A percentile compares a stretch with the other conserved stretches of the same genome.
Conservation (phyloP, 139 green algal genomes). For the Diplosphaera chodatii region DNA sequence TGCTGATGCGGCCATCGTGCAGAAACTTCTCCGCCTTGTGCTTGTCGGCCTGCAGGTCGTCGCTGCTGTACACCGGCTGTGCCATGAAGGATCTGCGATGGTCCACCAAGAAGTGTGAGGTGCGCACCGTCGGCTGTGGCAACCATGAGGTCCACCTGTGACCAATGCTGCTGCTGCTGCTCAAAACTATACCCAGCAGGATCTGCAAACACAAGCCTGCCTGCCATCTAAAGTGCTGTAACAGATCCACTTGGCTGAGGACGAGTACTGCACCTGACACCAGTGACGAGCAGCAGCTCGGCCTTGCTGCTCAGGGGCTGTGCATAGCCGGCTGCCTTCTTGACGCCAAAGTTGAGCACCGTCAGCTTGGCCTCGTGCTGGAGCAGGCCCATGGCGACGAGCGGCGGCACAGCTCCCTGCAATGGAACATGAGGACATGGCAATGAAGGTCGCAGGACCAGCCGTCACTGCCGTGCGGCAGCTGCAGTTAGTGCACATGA, state of each 20-base stretch:
- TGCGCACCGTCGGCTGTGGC: too few relatives aligned
- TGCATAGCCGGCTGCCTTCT: constrained; percentile 53
- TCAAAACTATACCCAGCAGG: too few relatives aligned
- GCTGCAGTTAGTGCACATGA: too few relatives aligned
- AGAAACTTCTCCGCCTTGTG: constrained; percentile 93
- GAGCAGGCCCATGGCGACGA: constrained; percentile 73
- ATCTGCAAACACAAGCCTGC: too few relatives aligned
- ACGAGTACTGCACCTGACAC: constrained; percentile 35
- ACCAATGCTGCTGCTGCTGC: too few relatives aligned
- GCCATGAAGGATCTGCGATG: constrained; percentile 36
- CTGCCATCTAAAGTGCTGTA: too few relatives aligned
- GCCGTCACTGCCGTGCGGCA: too few relatives aligned
- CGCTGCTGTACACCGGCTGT: constrained; percentile 60
- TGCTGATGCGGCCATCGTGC: constrained; percentile 41
- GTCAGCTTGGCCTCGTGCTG: constrained; percentile 89
- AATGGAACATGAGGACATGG: too few relatives aligned
- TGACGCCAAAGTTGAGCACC: constrained; percentile 79
- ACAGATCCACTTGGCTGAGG: too few relatives aligned
- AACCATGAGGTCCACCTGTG: too few relatives aligned
- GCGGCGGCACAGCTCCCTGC: constrained; percentile 29
- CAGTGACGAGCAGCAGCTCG: constrained; percentile 70
- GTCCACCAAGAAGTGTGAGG: too few relatives aligned
- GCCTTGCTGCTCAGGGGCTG: constrained; percentile 76
- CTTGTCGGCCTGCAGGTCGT: constrained; percentile 78
- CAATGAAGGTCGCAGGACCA: too few relatives aligned